A percentile compares a stretch with the other conserved stretches of the same genome.
phyloP scores from a whole-genome alignment of 2,329 filamentous ascomycete genomes.

The Coleophoma crateriformis region DNA sequence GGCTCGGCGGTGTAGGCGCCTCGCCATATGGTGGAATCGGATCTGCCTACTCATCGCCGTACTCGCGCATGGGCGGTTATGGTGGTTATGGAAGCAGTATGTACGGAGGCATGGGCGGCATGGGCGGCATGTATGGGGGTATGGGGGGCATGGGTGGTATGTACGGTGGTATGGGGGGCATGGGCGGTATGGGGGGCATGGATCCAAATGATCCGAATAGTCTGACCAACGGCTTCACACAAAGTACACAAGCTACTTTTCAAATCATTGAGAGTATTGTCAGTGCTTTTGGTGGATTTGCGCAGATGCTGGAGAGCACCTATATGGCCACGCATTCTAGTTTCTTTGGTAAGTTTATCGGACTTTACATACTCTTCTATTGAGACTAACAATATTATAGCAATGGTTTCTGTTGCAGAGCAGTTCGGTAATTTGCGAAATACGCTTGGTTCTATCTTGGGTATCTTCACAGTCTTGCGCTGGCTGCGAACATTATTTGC shows the following conservation, averaged over 20 bases:
- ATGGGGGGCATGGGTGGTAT: slow-evolving; percentile 43
- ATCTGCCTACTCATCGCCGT: slow-evolving; percentile 45
- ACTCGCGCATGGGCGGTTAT: slow-evolving; percentile 36
- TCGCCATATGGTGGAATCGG: slow-evolving; percentile 28
- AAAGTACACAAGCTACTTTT: slow-evolving; percentile 93
- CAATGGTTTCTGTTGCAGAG: slow-evolving; percentile 97
- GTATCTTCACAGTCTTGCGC: slow-evolving; percentile 92
- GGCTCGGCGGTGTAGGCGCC: slow-evolving; percentile 43
- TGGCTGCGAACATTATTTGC: slow-evolving; percentile 91
- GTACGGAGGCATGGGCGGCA: slow-evolving; percentile 27
- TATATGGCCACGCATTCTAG: slow-evolving; percentile 99
- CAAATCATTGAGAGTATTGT: slow-evolving; percentile 98
- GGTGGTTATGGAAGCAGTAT: slow-evolving; percentile 29
- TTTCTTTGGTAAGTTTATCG: slow-evolving; percentile 74
- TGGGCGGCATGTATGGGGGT: slow-evolving; percentile 14
- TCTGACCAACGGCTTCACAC: slow-evolving; percentile 89
- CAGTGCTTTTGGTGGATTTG: slow-evolving; percentile 92
- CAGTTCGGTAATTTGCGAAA: slow-evolving; percentile 92
- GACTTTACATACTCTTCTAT: slow-evolving; percentile 4
- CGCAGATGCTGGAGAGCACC: slow-evolving; percentile 98
- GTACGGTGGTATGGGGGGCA: slow-evolving; percentile 38
- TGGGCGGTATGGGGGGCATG: slow-evolving; percentile 27
- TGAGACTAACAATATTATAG: slow-evolving; percentile 38
- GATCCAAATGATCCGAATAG: slow-evolving; percentile 88
- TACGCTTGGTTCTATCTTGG: slow-evolving; percentile 86